Conservation (phyloP, 2,329 filamentous ascomycete genomes). For the Bipolaris cookei region DNA sequence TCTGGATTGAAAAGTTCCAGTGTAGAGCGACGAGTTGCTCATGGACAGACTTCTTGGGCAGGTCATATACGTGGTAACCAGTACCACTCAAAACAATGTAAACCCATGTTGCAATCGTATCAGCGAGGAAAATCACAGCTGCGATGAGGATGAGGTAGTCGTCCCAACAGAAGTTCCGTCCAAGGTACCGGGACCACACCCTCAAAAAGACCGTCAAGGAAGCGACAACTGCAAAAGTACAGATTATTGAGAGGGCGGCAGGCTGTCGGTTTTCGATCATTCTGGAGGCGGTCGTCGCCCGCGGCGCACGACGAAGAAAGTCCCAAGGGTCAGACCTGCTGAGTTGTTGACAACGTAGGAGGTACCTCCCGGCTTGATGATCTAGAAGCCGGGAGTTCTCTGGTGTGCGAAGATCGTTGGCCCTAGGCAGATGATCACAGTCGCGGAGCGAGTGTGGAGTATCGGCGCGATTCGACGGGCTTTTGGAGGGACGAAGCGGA, state of each 20-base stretch:
- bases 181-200: slow-evolving; percentile 37
- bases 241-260: slow-evolving; percentile 34
- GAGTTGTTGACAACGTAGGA: neutral
- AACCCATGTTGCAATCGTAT: slow-evolving; percentile 34
- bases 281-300: neutral
- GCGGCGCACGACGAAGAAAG: slow-evolving; percentile 1
- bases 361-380: neutral
- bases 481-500: slow-evolving; percentile 1
- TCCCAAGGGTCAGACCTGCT: neutral
- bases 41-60: slow-evolving; percentile 38
- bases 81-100: slow-evolving; percentile 42
- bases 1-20: slow-evolving; percentile 48
- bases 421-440: slow-evolving; percentile 4
- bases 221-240: slow-evolving; percentile 38
- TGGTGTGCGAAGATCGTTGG: slow-evolving; percentile 11
- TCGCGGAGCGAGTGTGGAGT: slow-evolving; percentile 12
- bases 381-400: neutral
- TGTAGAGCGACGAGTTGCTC: slow-evolving; percentile 36
- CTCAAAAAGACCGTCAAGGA: slow-evolving; percentile 37
- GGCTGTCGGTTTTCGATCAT: slow-evolving; percentile 41
- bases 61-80: slow-evolving; percentile 42
- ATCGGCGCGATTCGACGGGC: neutral
- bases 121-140: slow-evolving; percentile 30
- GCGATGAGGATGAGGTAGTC: slow-evolving; percentile 41
- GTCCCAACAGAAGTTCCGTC: slow-evolving; percentile 44